Conservation (phyloP, 768 basidiomycete genomes). For the Leccinellum rugosiceps region DNA sequence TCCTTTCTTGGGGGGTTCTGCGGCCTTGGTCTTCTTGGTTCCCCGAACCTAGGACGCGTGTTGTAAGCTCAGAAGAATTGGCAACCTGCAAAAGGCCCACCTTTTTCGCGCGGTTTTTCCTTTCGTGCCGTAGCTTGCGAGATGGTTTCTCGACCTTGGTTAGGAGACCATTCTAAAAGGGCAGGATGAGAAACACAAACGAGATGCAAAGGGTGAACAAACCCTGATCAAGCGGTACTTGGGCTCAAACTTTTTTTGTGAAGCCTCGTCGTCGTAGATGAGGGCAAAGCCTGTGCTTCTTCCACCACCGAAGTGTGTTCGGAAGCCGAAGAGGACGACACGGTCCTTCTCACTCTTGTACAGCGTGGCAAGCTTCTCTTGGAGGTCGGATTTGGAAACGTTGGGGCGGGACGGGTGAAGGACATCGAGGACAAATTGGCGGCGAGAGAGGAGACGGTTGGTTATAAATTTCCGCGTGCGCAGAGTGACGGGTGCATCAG, state of each 20-base stretch:
- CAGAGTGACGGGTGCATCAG: conserved; percentile 90
- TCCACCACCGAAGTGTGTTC: conserved; percentile 98
- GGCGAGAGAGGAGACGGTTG: conserved; percentile 93
- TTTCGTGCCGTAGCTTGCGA: conserved; percentile 98
- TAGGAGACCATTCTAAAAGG: conserved; percentile 56
- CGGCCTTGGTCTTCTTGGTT: conserved; percentile 92
- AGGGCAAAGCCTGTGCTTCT: conserved; percentile 94
- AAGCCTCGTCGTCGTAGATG: conserved; percentile 94
- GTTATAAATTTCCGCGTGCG: conserved; percentile 99
- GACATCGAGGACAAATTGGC: conserved; percentile 93
- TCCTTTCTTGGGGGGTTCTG: conserved; percentile 89
- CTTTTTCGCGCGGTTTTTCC: conserved; percentile 99
- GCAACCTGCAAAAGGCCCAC: conserved; percentile 38
- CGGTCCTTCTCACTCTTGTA: conserved; percentile 93
- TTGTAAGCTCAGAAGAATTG: conserved; percentile 9
- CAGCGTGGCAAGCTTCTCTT: conserved; percentile 85
- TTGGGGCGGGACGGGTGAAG: conserved; percentile 95
- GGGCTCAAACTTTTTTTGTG: conserved; percentile 97
- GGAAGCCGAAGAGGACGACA: conserved; percentile 91
- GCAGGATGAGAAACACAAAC: conserved; percentile 3
- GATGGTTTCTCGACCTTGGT: conserved; percentile 87
- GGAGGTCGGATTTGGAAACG: conserved; percentile 87
- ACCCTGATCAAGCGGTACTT: conserved; percentile 93
- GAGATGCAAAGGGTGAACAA: conserved; percentile 34
- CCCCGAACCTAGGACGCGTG: conserved; percentile 71